Conservation (phyloP, 1,284 basidiomycete species). For the Cryptococcus sp. region DNA sequence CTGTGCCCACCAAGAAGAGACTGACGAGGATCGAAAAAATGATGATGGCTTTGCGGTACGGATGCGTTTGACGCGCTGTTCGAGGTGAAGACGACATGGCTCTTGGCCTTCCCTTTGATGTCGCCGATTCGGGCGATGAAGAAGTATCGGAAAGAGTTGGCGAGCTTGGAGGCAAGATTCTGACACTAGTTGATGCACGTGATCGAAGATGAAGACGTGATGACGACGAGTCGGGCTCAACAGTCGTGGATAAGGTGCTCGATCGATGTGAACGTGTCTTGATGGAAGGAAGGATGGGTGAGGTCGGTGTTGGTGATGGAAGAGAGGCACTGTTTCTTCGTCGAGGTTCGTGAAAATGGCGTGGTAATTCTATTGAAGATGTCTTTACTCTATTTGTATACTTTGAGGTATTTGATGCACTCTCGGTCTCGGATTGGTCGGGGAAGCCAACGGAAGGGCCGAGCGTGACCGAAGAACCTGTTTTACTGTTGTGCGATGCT, state of each 20-base stretch:
- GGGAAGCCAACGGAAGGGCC: background rate
- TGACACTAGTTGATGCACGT: background rate
- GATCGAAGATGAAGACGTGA: background rate
- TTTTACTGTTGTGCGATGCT: no score
- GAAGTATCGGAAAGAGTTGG: background rate
- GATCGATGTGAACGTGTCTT: background rate
- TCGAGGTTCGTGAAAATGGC: background rate
- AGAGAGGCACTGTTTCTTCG: background rate
- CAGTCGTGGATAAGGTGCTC: background rate
- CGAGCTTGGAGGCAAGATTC: background rate
- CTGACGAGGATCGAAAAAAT: constrained; percentile 70
- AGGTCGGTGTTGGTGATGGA: background rate
- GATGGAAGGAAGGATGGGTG: background rate
- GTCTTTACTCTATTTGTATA: background rate
- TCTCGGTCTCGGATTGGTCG: background rate
- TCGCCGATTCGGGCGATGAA: background rate
- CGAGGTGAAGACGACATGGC: background rate
- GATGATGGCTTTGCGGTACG: constrained; percentile 51
- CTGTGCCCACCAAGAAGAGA: constrained; percentile 82
- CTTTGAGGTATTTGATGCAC: background rate
- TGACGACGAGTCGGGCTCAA: background rate
- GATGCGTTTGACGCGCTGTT: background rate
- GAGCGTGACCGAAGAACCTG: background rate
- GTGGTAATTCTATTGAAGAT: background rate
- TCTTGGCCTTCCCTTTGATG: background rate